These are phyloP conservation scores for Cymbomonas tetramitiformis DNA, from an alignment of 139 green algal species.

Conservation along the genomic window DNA sequence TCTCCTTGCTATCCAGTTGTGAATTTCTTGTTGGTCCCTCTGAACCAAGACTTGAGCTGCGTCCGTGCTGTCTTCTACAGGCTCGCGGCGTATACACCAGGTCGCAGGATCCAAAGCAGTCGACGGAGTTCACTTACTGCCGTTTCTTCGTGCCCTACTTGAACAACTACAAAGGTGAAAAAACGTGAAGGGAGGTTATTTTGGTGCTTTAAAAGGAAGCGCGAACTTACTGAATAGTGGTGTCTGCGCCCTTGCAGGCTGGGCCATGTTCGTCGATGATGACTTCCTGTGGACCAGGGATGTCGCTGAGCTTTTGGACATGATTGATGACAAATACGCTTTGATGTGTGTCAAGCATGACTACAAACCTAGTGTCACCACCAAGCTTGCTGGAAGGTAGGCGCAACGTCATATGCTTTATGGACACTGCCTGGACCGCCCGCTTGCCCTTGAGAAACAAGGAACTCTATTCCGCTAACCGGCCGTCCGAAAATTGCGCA, in stretches of 20 bases:
- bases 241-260: no score
- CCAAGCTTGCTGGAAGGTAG: slow-evolving; percentile 13
- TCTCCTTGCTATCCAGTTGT: no score
- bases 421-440: no score
- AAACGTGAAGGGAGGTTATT: no score
- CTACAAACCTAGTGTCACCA: slow-evolving; percentile 18
- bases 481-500: no score
- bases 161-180: slow-evolving; percentile 27
- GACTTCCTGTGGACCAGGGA: slow-evolving; percentile 28
- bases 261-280: slow-evolving; percentile 30
- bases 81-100: slow-evolving; percentile 21
- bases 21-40: no score
- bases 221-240: no score
- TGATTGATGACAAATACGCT: slow-evolving; percentile 25
- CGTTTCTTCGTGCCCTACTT: slow-evolving; percentile 30
- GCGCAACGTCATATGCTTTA: no score
- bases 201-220: no score
- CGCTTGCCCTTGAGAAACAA: no score
- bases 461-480: background rate
- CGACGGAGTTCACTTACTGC: slow-evolving; percentile 30
- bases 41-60: no score
- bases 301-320: slow-evolving; percentile 22
- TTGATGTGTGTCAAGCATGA: slow-evolving; percentile 27
- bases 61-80: no score
- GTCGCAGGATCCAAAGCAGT: slow-evolving; percentile 22